Percentiles rank a stretch among this genome's conserved stretches.
phyloP scores from a whole-genome alignment of 2,329 filamentous ascomycete species.

The Parastagonospora nodorum region DNA sequence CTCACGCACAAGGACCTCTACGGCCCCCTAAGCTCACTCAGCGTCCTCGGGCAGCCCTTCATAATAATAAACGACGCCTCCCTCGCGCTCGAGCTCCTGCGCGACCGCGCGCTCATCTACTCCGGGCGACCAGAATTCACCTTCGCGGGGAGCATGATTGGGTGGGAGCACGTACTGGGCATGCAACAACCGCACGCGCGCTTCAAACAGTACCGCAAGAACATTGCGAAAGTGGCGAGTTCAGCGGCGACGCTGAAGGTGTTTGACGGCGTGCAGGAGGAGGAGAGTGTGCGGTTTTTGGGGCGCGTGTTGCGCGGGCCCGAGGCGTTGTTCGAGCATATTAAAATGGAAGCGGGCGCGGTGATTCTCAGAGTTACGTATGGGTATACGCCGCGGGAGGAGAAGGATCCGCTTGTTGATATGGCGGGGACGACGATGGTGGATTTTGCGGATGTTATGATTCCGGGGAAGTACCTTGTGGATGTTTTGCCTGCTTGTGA shows the following conservation, averaged over 20 bases:
- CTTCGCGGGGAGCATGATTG: conserved; percentile 32
- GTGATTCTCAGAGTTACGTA: conserved; percentile 37
- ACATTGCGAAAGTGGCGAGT: conserved; percentile 31
- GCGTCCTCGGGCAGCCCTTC: conserved; percentile 34
- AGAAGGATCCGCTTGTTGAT: conserved; percentile 52
- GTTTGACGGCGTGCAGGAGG: conserved; percentile 32
- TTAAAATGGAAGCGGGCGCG: conserved; percentile 29
- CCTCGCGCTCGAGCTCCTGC: conserved; percentile 28
- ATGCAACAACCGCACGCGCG: conserved; percentile 22
- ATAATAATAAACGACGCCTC: conserved; percentile 33
- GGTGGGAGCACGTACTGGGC: conserved; percentile 26
- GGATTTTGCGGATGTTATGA: conserved; percentile 46
- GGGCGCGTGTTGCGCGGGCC: conserved; percentile 26
- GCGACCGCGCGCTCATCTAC: conserved; percentile 22
- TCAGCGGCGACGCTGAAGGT: conserved; percentile 20
- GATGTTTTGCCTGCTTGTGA: conserved; percentile 53
- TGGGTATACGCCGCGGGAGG: conserved; percentile 52
- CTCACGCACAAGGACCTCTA: conserved; percentile 49
- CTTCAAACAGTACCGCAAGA: conserved; percentile 30
- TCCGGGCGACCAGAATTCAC: conserved; percentile 26
- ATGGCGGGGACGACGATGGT: conserved; percentile 48
- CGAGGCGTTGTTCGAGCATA: conserved; percentile 28
- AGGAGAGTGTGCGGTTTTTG: conserved; percentile 32
- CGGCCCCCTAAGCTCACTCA: conserved; percentile 37
- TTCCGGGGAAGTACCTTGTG: conserved; percentile 53